Base-by-base conservation (phyloP, 768 basidiomycete species). In the Lyophyllum semitale region DNA sequence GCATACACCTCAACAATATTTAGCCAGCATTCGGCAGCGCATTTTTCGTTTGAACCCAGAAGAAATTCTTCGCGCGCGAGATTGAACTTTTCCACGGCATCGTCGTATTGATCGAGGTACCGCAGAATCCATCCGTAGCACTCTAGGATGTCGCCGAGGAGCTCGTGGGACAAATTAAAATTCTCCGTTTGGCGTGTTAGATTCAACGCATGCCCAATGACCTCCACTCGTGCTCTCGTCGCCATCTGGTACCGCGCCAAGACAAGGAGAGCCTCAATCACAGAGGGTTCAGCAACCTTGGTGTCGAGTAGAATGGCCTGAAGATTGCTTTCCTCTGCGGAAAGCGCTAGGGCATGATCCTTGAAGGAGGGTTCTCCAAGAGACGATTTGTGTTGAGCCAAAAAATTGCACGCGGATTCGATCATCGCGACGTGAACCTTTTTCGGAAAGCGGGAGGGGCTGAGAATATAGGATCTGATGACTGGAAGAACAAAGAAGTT, bases 251-350 rank as follows among this genome's bases (percentile, higher is more conserved):
- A 59, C 32, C 50, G 27, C 32, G 58, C 42, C 23, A 63, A 59
- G 4, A 50, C 26, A 6, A 68, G 29, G 17, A 66, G 58, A 12
- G 60, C 63, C 38, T 66, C 58, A 20, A 66, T 30, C 3, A 57
- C 37, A 46, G 53, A 22, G 22, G 49, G 42, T 17, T 43, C 12
- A 11, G 32, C 17, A 8, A 26, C 53, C 20, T 32, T 57, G 8
- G 52, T 42, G 25, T 44, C 47, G 33, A 64, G 54, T 23, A 65
- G 56, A 6, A 67, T 51, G 1, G 54, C 49, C 25, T 53, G 54
- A 3, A 61, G 44, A 49, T 63, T 63, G 17, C 47, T 26, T 44
- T 61, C 54, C 47, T 61, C 59, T 0, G 23, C 37, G 9, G 40
- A 17, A 3, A 63, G 15, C 15, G 49, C 33, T 26, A 20, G n/a